phyloP scores from a whole-genome alignment of 495 filamentous ascomycete species.

The Tuber microsphaerosporum region DNA sequence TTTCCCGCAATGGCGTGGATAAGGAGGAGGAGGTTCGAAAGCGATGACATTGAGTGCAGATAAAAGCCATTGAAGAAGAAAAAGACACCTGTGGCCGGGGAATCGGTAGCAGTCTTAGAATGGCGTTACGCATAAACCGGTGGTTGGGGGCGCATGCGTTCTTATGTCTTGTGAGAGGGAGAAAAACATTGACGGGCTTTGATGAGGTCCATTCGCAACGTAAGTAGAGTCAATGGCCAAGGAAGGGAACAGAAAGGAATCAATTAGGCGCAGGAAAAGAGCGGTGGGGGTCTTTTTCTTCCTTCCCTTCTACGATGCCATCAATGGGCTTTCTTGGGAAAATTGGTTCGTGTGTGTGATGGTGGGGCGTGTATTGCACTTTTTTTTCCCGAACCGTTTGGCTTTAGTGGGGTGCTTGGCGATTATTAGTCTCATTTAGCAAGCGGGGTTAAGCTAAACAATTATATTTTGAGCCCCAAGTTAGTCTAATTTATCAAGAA shows the following conservation, averaged over 20 bases:
- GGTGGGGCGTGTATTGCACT: constrained; percentile 1
- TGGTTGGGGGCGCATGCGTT: constrained; percentile 25
- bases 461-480: constrained; percentile 14
- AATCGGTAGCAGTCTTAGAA: constrained; percentile 21
- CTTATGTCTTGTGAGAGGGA: background rate
- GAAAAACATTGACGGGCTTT: background rate
- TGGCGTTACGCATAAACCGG: constrained; percentile 39
- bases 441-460: background rate
- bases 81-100: constrained; percentile 12
- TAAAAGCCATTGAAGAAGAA: constrained; percentile 13
- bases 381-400: constrained; percentile 2
- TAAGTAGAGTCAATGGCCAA: background rate
- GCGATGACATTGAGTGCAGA: constrained; percentile 24
- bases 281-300: background rate
- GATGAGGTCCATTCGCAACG: background rate
- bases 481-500: background rate
- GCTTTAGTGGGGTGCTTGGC: background rate
- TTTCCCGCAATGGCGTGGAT: background rate
- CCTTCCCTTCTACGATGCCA: background rate
- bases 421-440: background rate
- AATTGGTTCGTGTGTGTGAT: background rate
- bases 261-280: background rate
- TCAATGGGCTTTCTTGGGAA: background rate
- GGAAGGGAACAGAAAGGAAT: background rate
- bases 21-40: background rate